These are phyloP conservation scores for Calonectria henricotiae DNA, from an alignment of 2,329 filamentous ascomycete genomes.

Conservation along the genomic window DNA sequence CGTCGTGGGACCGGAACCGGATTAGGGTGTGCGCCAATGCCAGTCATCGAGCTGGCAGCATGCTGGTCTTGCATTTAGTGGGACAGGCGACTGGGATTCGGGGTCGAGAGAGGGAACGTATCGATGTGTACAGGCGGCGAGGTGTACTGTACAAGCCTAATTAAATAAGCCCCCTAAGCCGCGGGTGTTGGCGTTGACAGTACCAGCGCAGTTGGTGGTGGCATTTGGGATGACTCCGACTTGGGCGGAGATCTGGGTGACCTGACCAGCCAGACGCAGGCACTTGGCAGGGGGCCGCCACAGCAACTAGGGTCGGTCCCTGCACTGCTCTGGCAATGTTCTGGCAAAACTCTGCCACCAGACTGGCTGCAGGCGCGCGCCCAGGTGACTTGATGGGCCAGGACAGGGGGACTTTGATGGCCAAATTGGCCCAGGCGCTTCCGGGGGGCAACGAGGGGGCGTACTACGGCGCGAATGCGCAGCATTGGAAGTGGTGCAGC, in stretches of 20 bases:
- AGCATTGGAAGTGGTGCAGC: slow-evolving; percentile 30
- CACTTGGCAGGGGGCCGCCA: slow-evolving; percentile 30
- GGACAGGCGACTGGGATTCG: slow-evolving; percentile 33
- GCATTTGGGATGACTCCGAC: slow-evolving; percentile 28
- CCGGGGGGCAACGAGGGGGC: slow-evolving; percentile 17
- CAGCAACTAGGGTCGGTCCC: slow-evolving; percentile 23
- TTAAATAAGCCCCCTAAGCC: slow-evolving; percentile 24
- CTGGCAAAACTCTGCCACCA: slow-evolving; percentile 23
- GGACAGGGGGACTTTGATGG: slow-evolving; percentile 33
- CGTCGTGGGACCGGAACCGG: slow-evolving; percentile 49
- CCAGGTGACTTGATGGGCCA: slow-evolving; percentile 29
- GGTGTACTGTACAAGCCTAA: slow-evolving; percentile 7
- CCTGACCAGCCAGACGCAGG: slow-evolving; percentile 33
- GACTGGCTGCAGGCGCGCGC: slow-evolving; percentile 20
- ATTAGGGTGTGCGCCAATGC: slow-evolving; percentile 53
- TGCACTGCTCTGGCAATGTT: slow-evolving; percentile 25
- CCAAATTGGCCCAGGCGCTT: slow-evolving; percentile 34
- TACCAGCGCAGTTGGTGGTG: background rate
- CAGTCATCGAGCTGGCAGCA: slow-evolving; percentile 53
- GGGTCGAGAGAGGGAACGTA: slow-evolving; percentile 14
- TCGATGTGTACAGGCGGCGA: slow-evolving; percentile 1
- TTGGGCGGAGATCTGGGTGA: slow-evolving; percentile 34
- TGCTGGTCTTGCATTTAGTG: slow-evolving; percentile 40
- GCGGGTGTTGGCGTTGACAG: too few species aligned
- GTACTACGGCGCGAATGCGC: slow-evolving; percentile 30